Conservation (phyloP, 2,329 filamentous ascomycete genomes). For the Amauroascus verrucosus region DNA sequence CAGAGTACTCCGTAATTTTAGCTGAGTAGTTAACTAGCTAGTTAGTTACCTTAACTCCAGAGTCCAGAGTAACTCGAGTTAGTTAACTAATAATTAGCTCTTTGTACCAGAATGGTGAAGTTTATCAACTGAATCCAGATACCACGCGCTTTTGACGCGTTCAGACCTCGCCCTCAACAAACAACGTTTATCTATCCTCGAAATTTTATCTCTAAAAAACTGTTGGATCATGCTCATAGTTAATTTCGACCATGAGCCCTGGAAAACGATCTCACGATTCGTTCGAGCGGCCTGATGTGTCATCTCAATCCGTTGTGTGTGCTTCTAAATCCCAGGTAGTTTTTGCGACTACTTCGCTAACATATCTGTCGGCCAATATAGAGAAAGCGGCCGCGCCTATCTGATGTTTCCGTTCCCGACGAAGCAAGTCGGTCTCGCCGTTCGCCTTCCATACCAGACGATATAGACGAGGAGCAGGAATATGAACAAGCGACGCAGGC, state of each 20-base stretch:
- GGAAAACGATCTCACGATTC: not conserved
- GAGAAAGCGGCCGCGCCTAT: constrained; percentile 6
- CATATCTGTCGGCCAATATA: not conserved
- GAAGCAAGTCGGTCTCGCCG: not conserved
- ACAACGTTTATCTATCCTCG: too few relatives aligned
- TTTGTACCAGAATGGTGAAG: too few relatives aligned
- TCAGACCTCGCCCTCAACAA: too few relatives aligned
- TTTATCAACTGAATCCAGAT: too few relatives aligned
- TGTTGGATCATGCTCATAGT: not conserved
- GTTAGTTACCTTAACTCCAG: too few relatives aligned
- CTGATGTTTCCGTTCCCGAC: not conserved
- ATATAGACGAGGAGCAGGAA: constrained; percentile 24
- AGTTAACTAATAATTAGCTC: too few relatives aligned
- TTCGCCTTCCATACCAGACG: not conserved
- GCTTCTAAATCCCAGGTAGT: not conserved
- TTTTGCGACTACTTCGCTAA: not conserved
- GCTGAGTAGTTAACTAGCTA: too few relatives aligned
- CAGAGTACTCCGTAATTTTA: too few relatives aligned
- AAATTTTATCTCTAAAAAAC: too few relatives aligned
- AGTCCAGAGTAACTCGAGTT: too few relatives aligned
- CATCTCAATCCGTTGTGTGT: not conserved
- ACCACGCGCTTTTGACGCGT: too few relatives aligned
- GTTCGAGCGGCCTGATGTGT: not conserved
- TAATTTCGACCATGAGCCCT: not conserved
- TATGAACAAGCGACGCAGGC: constrained; percentile 55